Evolutionary conservation across 768 basidiomycete species (phyloP).

Genomic region (Boletus vinaceobasis): DNA sequence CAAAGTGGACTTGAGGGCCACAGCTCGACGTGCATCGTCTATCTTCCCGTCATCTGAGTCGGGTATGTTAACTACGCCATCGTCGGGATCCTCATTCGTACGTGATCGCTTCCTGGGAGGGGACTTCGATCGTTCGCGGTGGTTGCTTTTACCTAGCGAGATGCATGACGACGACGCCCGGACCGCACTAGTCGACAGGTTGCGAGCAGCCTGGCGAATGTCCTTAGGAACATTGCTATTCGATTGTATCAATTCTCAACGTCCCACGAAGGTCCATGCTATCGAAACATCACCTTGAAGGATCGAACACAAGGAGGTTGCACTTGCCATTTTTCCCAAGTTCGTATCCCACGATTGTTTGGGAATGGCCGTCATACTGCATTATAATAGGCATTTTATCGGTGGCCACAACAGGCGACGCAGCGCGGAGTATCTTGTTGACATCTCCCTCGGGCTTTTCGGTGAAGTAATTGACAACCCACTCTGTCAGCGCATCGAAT

Average conservation of each 20-base stretch:
- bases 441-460: slow-evolving; percentile 37
- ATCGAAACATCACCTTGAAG: slow-evolving; percentile 49
- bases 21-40: background rate
- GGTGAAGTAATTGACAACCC: slow-evolving; percentile 75
- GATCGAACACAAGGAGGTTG: slow-evolving; percentile 77
- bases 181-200: slow-evolving; percentile 1
- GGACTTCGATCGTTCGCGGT: slow-evolving; percentile 19
- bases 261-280: slow-evolving; percentile 1
- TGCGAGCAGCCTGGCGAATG: slow-evolving; percentile 22
- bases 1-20: slow-evolving; percentile 13
- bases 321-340: slow-evolving; percentile 51
- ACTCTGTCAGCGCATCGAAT: slow-evolving; percentile 53
- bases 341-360: slow-evolving; percentile 84
- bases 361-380: slow-evolving; percentile 83
- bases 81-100: slow-evolving; percentile 20
- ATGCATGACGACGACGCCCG: slow-evolving; percentile 9
- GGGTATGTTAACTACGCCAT: slow-evolving; percentile 24
- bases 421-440: slow-evolving; percentile 50
- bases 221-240: slow-evolving; percentile 12
- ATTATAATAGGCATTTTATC: slow-evolving; percentile 78
- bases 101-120: slow-evolving; percentile 31
- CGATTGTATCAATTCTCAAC: background rate
- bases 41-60: slow-evolving; percentile 14
- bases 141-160: slow-evolving; percentile 20
- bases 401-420: slow-evolving; percentile 52